A percentile compares a stretch with the other conserved stretches of the same genome.
Conservation (phyloP, 2,329 filamentous ascomycete species). For the Myriosclerotinia duriaeana region DNA sequence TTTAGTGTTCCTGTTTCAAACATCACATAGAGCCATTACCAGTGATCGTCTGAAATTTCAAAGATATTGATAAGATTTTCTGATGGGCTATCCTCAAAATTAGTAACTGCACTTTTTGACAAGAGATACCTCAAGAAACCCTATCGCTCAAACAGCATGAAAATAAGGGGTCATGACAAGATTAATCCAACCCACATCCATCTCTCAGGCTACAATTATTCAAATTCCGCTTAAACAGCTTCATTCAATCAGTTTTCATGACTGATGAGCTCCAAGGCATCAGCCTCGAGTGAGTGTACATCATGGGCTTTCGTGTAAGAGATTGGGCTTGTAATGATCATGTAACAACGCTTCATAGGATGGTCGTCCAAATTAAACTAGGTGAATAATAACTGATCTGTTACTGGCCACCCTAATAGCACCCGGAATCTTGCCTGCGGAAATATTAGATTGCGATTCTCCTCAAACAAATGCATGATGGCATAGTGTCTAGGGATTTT, state of each 20-base stretch:
- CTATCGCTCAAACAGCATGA: background rate
- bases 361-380: too few species aligned
- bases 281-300: constrained; percentile 47
- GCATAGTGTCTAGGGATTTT: background rate
- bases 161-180: background rate
- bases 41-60: background rate
- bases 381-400: constrained; percentile 23
- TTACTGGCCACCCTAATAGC: constrained; percentile 28
- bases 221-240: constrained; percentile 42
- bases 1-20: background rate
- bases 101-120: background rate
- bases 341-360: background rate
- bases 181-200: background rate
- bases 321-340: constrained; percentile 40
- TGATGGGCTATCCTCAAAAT: background rate
- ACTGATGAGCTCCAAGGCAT: constrained; percentile 58
- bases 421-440: constrained; percentile 28
- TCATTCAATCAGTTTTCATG: constrained; percentile 58
- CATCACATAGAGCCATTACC: background rate
- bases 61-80: background rate
- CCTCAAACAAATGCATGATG: constrained; percentile 14
- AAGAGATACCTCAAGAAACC: background rate
- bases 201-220: background rate
- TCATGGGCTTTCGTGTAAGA: constrained; percentile 43
- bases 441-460: background rate